Evolutionary conservation across 1,139 yeast genomes (phyloP).

Genomic region (Candida buenavistaensis): DNA sequence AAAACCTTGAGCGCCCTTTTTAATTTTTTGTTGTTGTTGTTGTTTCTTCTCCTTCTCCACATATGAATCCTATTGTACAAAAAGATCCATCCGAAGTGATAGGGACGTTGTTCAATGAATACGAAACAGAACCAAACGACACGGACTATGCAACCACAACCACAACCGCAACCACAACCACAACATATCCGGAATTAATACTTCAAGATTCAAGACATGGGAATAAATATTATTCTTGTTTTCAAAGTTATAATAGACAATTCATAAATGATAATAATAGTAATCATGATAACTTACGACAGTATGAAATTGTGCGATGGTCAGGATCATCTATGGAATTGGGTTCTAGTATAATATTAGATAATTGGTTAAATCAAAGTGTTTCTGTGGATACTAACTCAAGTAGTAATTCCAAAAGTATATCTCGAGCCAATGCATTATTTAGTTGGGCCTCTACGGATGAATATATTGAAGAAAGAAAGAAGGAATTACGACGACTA

Average conservation of each 20-base stretch:
- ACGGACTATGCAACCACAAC: too few relatives aligned
- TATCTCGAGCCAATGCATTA: slow-evolving; percentile 29
- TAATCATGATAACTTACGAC: slow-evolving; percentile 7
- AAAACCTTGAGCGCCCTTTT: too few relatives aligned
- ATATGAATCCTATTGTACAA: too few relatives aligned
- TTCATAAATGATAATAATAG: slow-evolving; percentile 23
- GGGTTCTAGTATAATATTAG: slow-evolving; percentile 29
- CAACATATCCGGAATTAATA: slow-evolving; percentile 37
- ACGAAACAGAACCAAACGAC: background rate
- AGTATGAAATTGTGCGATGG: slow-evolving; percentile 34
- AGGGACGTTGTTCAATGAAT: slow-evolving; percentile 9
- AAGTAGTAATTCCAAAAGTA: background rate
- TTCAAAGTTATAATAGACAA: slow-evolving; percentile 39
- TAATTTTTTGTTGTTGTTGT: too few relatives aligned
- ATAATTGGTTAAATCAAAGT: slow-evolving; percentile 24
- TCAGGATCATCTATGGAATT: slow-evolving; percentile 28
- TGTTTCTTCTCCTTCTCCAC: too few relatives aligned
- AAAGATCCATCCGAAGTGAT: slow-evolving; percentile 8
- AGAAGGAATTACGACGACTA: slow-evolving; percentile 22
- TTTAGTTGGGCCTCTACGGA: slow-evolving; percentile 50
- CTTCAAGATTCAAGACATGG: slow-evolving; percentile 34
- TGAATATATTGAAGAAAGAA: slow-evolving; percentile 35
- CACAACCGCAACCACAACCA: too few relatives aligned
- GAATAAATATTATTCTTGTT: slow-evolving; percentile 31
- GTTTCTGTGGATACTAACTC: slow-evolving; percentile 1